phyloP scores from a whole-genome alignment of 164 flowering plant genomes.

The Vitis cinerea region DNA sequence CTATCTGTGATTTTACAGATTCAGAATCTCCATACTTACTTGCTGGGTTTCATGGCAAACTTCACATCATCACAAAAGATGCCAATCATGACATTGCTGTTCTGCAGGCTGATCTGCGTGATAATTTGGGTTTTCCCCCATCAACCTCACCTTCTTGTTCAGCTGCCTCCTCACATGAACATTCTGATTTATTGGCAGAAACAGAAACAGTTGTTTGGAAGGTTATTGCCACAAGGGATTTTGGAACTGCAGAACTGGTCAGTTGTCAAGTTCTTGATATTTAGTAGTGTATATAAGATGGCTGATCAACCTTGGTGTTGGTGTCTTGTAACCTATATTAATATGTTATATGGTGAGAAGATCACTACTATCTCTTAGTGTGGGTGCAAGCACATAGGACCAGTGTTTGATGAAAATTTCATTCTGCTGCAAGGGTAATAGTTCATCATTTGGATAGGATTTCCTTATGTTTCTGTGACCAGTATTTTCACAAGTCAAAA shows the following conservation, averaged over 20 bases:
- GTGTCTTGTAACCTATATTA: background rate
- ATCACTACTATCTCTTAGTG: no score
- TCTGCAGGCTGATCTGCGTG: slow-evolving; percentile 23
- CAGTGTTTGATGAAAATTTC: background rate
- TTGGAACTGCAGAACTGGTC: slow-evolving; percentile 17
- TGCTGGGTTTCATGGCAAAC: slow-evolving; percentile 74
- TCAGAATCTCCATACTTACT: slow-evolving; percentile 83
- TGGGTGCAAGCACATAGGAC: background rate
- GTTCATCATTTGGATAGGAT: background rate
- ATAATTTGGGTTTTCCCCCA: background rate
- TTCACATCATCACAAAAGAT: slow-evolving; percentile 79
- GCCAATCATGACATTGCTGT: slow-evolving; percentile 36
- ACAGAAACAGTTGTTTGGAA: slow-evolving; percentile 20
- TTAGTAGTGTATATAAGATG: slow-evolving; percentile 5
- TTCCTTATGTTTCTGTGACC: background rate
- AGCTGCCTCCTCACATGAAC: background rate
- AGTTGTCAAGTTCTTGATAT: slow-evolving; percentile 21
- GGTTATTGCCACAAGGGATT: slow-evolving; percentile 10
- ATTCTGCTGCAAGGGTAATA: background rate
- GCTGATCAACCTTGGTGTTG: background rate
- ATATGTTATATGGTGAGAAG: no score
- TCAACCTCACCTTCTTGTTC: background rate
- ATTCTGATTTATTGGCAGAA: slow-evolving; percentile 8
- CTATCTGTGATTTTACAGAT: slow-evolving; percentile 58
- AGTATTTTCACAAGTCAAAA: background rate